Conservation (phyloP, 2,329 filamentous ascomycete genomes). For the Chrysosporium queenslandicum region DNA sequence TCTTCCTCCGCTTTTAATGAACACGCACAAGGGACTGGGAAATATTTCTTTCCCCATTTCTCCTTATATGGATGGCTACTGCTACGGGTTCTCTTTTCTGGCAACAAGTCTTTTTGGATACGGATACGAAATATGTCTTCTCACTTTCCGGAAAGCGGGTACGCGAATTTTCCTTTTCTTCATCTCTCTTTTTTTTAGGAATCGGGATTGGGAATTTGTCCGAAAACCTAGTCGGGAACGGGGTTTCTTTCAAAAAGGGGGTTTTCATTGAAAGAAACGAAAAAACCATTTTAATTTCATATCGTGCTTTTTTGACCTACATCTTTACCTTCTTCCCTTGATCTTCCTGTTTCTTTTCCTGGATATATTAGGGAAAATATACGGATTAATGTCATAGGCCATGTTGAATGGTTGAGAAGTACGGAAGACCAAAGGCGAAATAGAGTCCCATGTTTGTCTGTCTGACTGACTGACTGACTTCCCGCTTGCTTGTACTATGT, state of each 20-base stretch:
- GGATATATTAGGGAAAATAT: conserved; percentile 11
- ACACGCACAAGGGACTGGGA: neutral
- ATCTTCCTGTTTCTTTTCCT: neutral
- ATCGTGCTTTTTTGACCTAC: neutral
- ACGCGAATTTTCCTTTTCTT: neutral
- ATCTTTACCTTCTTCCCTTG: neutral
- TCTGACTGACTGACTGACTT: neutral
- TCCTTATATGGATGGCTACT: neutral
- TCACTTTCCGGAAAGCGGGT: neutral
- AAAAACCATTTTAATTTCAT: too few relatives aligned
- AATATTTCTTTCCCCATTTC: neutral
- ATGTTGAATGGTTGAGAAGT: neutral
- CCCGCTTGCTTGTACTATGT: too few relatives aligned
- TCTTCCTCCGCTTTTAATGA: neutral
- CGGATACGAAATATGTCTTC: neutral
- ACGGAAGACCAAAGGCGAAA: neutral
- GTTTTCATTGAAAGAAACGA: too few relatives aligned
- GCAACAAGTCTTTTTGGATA: neutral
- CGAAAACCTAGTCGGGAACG: conserved; percentile 4
- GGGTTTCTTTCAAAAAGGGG: too few relatives aligned
- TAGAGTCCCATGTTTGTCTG: neutral
- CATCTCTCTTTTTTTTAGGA: neutral
- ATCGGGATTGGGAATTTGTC: conserved; percentile 9
- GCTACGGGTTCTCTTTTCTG: neutral
- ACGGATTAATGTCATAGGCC: conserved; percentile 4